Base-by-base conservation (phyloP, 345 rosid genomes). In the Anacardium occidentale region DNA sequence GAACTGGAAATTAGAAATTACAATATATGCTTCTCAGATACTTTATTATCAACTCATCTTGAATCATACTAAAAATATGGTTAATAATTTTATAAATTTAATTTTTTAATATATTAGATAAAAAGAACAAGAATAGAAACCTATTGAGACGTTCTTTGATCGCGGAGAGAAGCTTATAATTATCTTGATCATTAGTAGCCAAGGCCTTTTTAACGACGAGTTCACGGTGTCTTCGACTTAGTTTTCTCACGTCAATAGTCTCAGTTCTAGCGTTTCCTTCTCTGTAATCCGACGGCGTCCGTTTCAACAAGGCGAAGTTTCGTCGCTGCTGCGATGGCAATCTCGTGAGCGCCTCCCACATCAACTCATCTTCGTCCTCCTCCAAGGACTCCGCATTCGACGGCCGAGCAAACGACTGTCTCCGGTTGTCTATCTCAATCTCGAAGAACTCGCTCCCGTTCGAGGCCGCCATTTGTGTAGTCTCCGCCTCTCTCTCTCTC, bases 181-280 rank as follows among this genome's bases (percentile, higher is more conserved):
- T 94, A 69, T 94, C 97, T 71, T 91, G 98, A 60, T 86, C 93
- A 42, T 87, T 86, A 42, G 97, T 91, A 2, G 97, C 98, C 24
- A 94, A 81, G 2, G 97, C 97, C 70, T 89, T 85, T 78, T 85
- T 83, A 34, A 94, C 90, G 17, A 94, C 77, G 20, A 82, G 91
- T 79, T 94, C 97, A 20, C 98, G 85, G 15, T 74, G 73, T 5
- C 55, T 20, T 5, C 93, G 91, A 71, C 83, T 87, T 5, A 94
- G 79, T 51, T 76, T 91, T 68, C 84, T 81, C 15, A 94, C 97
- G 40, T 94, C 96, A 8, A 91, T 78, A 21, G 88, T 84, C 78
- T 91, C 96, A 11, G 77, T 77, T 1, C 10, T 64, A 22, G 62
- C 74, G 14, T 44, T 11, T 6, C 67, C 77, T 11, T 65, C 69